These are phyloP conservation scores for Erodium texanum DNA, from an alignment of 441 rosid genomes.

Conservation along the genomic window DNA sequence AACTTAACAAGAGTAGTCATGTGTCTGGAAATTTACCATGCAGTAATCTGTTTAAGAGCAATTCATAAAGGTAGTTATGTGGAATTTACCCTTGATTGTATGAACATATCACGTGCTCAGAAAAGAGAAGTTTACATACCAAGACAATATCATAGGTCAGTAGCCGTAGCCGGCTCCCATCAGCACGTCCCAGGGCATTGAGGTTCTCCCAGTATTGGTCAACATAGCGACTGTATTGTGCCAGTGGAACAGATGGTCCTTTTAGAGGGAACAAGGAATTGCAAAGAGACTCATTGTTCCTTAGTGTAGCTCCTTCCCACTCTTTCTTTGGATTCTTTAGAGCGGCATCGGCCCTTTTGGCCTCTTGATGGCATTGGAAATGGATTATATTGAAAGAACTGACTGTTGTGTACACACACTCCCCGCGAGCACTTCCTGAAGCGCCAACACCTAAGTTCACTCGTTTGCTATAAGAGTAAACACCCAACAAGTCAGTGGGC, in stretches of 20 bases:
- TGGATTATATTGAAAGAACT: slow-evolving; percentile 95
- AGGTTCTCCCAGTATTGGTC: slow-evolving; percentile 99
- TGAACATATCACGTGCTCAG: background rate
- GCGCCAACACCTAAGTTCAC: slow-evolving; percentile 92
- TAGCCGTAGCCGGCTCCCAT: slow-evolving; percentile 91
- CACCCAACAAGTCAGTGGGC: slow-evolving; percentile 91
- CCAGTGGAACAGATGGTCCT: slow-evolving; percentile 77
- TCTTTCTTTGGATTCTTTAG: slow-evolving; percentile 98
- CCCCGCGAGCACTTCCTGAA: slow-evolving; percentile 96
- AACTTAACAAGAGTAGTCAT: too few species aligned
- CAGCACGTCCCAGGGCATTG: slow-evolving; percentile 93
- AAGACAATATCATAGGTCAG: slow-evolving; percentile 94
- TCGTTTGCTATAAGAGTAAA: slow-evolving; percentile 86
- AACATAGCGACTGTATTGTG: slow-evolving; percentile 78
- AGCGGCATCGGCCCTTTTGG: slow-evolving; percentile 97
- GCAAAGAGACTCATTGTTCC: slow-evolving; percentile 98
- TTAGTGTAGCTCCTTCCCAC: slow-evolving; percentile 99
- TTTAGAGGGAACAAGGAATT: slow-evolving; percentile 93
- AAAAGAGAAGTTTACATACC: slow-evolving; percentile 34
- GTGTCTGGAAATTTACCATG: too few species aligned
- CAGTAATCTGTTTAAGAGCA: too few species aligned
- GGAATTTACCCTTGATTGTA: background rate
- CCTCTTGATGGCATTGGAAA: slow-evolving; percentile 99
- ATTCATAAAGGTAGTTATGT: too few species aligned
- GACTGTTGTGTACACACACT: slow-evolving; percentile 96